Base-by-base conservation (phyloP, 495 filamentous ascomycete species). In the Aspergillus olivimuriae region DNA sequence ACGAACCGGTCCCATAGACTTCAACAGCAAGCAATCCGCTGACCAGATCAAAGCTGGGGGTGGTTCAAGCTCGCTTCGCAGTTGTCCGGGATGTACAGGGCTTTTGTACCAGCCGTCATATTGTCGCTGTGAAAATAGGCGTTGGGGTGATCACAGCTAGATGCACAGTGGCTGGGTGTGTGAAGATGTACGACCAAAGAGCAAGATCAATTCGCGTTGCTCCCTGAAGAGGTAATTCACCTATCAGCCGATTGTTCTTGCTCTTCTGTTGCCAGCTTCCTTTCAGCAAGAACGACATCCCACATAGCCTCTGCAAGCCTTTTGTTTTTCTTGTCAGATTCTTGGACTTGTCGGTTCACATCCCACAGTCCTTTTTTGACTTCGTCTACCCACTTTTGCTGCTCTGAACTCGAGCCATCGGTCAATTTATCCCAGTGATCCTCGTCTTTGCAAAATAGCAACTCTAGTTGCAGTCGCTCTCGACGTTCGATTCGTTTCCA, bases 341-440 rank as follows among this genome's bases (percentile, higher is more conserved):
- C 36, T 10, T 15, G 19, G 16, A 66, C 62, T 30, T 60, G 48
- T 2, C 41, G 2, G 20, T 50, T 46, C 9, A 60, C 43, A 10
- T 61, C 42, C 11, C 39, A 26, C 3, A 64, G 24, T 30, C 52
- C 37, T n/a, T 12, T 17, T 21, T 51, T 18, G 15, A 58, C n/a
- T 14, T 34, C 50, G 20, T 50, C 19, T 34, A 46, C 12, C 68
- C 63, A 72, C 14, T 48, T 43, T 2, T 40, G 37, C 46, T 24
- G 14, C n/a, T 61, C 55, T 22, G 9, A 16, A 9, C 1, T 2
- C 6, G 24, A 20, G 11, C 46, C 22, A 10, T 38, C 32, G 2
- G 77, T 55, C 9, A 72, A 45, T 11, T 34, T 15, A 55, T 82
- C 76, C 78, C 82, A 81, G 1, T 53, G 21, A 51, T 87, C 82